Base-by-base conservation (phyloP, 306 rosid genomes). In the Acacia confusa region DNA sequence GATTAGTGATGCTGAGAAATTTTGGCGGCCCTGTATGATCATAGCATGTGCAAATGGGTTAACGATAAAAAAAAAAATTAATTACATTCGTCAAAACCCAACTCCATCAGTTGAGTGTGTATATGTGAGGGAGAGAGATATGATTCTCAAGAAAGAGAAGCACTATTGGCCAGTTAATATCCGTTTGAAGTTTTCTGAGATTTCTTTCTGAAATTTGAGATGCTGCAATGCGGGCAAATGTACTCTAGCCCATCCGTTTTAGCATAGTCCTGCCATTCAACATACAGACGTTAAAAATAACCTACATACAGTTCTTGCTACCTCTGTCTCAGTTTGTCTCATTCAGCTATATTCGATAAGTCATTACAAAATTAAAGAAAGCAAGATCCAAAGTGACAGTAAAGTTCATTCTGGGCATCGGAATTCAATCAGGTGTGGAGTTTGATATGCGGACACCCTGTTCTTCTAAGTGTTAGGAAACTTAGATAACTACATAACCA, bases 201-300 rank as follows among this genome's bases (percentile, higher is more conserved):
- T 79, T 92, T 95, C 85, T 95, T 95, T 85, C 90, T 92, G 91
- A 86, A 93, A 76, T 88, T 92, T 75, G 94, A 90, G 19, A 90
- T 76, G 80, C 94, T 92, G 87, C 99, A 95, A 74, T 91, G 98
- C 6, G 98, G 99, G 84, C 99, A 95, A 48, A 95, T 88, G 81
- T 95, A 95, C 79, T 95, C 98, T 72, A 95, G 89, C 65, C 99
- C 99, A 71, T 95, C 99, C 32, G 98, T 95, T 88, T 93, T 95
- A 20, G 99, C 99, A 64, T 95, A 95, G 90, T 95, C 98, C 98
- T 95, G 94, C 70, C 82, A 82, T 69, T 68, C 72, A 45, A 32
- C 47, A 52, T 24, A 44, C 10, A 55, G 1, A 44, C 12, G 24
- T 81, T 66, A 77, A 43, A 12, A 72, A 72, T 25, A 70, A 48